Evolutionary conservation across 345 rosid genomes (phyloP).

Genomic region (Salix udensis): DNA sequence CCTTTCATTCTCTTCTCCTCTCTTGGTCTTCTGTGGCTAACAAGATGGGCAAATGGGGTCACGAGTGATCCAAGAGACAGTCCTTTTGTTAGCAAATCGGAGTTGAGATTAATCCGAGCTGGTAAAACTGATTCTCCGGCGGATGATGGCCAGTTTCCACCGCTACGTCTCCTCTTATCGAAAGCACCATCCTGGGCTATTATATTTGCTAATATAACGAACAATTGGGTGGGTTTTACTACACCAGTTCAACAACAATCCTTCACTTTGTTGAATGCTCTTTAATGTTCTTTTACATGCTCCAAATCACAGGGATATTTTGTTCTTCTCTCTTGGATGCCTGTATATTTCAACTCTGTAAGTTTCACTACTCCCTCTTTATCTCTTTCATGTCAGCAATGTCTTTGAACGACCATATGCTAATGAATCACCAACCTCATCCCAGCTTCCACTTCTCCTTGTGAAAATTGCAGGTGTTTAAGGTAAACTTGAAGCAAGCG

Average conservation of each 20-base stretch:
- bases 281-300: conserved; percentile 5
- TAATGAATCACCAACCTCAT: not conserved
- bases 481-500: conserved; percentile 86
- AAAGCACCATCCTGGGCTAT: conserved; percentile 88
- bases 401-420: not conserved
- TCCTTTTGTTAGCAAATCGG: conserved; percentile 51
- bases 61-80: conserved; percentile 67
- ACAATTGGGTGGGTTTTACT: conserved; percentile 73
- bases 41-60: conserved; percentile 54
- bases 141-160: conserved; percentile 37
- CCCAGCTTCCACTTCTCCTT: too few species aligned
- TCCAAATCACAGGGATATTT: conserved; percentile 72
- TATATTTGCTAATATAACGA: conserved; percentile 74
- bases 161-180: conserved; percentile 53
- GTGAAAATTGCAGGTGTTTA: conserved; percentile 49
- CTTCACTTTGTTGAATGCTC: not conserved
- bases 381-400: too few species aligned
- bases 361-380: conserved; percentile 1
- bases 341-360: conserved; percentile 88
- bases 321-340: conserved; percentile 98
- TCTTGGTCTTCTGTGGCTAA: conserved; percentile 68
- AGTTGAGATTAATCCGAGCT: conserved; percentile 63
- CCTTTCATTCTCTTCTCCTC: conserved; percentile 78
- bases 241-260: not conserved
- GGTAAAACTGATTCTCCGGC: conserved; percentile 47